Conservation (phyloP, 805 yeast genomes). For the Ogataea angusta region DNA sequence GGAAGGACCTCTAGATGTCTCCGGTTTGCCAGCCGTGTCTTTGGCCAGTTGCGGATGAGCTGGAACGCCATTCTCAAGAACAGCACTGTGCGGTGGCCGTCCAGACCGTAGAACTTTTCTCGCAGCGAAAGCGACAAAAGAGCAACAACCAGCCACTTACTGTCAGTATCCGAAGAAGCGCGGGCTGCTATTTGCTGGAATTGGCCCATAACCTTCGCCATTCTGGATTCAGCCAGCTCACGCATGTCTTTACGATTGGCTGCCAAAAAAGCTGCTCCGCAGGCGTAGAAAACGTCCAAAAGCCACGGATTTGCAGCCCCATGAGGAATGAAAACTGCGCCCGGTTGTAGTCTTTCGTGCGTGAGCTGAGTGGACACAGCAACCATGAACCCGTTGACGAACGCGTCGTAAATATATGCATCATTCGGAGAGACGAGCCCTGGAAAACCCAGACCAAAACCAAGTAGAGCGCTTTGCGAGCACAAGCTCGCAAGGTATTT, state of each 20-base stretch:
- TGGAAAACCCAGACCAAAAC: slow-evolving; percentile 15
- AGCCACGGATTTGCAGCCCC: slow-evolving; percentile 25
- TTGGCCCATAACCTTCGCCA: slow-evolving; percentile 10
- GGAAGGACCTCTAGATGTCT: background rate
- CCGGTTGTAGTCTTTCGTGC: slow-evolving; percentile 39
- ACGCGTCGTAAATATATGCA: slow-evolving; percentile 33
- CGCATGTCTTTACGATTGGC: slow-evolving; percentile 30
- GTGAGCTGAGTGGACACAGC: slow-evolving; percentile 42
- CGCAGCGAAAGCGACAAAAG: slow-evolving; percentile 38
- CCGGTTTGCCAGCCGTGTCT: slow-evolving; percentile 8
- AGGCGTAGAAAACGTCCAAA: slow-evolving; percentile 34
- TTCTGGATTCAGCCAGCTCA: slow-evolving; percentile 23
- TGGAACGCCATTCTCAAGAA: slow-evolving; percentile 35
- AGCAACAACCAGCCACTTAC: slow-evolving; percentile 40
- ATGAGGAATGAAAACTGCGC: slow-evolving; percentile 38
- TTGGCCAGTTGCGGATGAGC: slow-evolving; percentile 31
- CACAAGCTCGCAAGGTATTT: slow-evolving; percentile 16
- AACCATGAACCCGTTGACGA: slow-evolving; percentile 40
- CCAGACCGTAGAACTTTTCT: slow-evolving; percentile 31
- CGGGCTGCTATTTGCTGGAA: slow-evolving; percentile 21
- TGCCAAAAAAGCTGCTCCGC: slow-evolving; percentile 38
- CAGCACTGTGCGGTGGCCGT: slow-evolving; percentile 28
- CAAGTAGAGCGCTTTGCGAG: slow-evolving; percentile 5
- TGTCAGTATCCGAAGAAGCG: slow-evolving; percentile 2
- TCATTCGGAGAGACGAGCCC: slow-evolving; percentile 15